Percentiles rank a stretch among this genome's conserved stretches.
phyloP scores from a whole-genome alignment of 768 basidiomycete genomes.

The Leucocoprinus leucothites region DNA sequence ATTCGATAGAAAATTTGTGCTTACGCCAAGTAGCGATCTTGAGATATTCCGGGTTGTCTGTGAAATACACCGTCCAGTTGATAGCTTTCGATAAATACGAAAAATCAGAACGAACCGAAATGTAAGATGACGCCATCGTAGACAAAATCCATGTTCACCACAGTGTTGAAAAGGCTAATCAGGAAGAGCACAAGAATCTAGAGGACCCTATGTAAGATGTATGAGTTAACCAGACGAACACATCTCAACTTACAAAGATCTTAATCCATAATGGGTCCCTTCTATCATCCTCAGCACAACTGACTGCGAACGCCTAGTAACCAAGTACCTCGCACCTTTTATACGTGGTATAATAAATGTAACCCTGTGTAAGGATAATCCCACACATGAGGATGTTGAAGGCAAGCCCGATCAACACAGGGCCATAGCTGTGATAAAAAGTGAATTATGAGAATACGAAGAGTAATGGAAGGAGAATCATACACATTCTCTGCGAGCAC shows the following conservation, averaged over 20 bases:
- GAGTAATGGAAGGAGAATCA: too few species aligned
- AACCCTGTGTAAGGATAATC: conserved; percentile 46
- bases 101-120: conserved; percentile 34
- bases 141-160: conserved; percentile 40
- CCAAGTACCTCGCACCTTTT: conserved; percentile 12
- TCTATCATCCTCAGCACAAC: neutral
- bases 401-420: neutral
- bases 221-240: conserved; percentile 23
- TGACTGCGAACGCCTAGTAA: conserved; percentile 16
- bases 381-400: conserved; percentile 34
- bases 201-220: too few species aligned
- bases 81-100: too few species aligned
- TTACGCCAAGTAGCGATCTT: neutral
- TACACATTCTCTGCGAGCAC: too few species aligned
- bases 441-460: too few species aligned
- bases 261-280: conserved; percentile 48
- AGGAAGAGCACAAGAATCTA: conserved; percentile 27
- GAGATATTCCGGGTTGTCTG: conserved; percentile 17
- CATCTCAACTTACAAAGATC: conserved; percentile 33
- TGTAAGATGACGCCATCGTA: conserved; percentile 44
- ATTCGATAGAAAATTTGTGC: neutral
- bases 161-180: conserved; percentile 45
- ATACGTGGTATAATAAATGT: conserved; percentile 41
- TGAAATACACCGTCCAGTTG: neutral
- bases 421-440: neutral